Percentiles rank a stretch among this genome's conserved stretches.
phyloP scores from a whole-genome alignment of 1,284 basidiomycete genomes.

The Ganoderma sinense region DNA sequence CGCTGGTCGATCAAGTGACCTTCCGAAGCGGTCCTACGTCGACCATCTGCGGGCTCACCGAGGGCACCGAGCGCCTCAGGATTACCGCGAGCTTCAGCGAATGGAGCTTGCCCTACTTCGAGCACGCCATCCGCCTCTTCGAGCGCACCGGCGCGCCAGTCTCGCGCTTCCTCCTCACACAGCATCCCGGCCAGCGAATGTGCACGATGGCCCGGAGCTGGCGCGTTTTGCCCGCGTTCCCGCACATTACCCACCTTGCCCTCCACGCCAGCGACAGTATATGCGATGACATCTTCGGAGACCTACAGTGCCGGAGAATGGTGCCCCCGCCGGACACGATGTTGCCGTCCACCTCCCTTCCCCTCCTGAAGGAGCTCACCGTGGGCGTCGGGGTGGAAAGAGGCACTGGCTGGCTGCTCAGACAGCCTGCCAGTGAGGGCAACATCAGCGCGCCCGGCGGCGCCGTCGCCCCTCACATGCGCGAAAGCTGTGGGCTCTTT shows the following conservation, averaged over 20 bases:
- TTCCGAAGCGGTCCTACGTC: neutral
- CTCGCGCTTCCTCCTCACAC: neutral
- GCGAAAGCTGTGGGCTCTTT: neutral
- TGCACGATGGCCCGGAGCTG: neutral
- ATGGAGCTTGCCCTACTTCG: no score
- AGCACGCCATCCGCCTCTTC: neutral
- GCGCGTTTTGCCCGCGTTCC: neutral
- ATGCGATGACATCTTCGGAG: no score
- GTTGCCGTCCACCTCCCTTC: no score
- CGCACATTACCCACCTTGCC: neutral
- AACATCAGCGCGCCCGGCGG: no score
- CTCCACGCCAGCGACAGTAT: neutral
- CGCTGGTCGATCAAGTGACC: neutral
- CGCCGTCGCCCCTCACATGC: neutral
- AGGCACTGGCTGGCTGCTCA: no score
- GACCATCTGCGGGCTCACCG: neutral
- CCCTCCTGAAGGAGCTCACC: neutral
- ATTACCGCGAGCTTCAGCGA: neutral
- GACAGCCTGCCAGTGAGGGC: no score
- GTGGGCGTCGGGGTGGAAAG: neutral
- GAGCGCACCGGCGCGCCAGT: neutral
- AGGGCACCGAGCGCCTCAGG: neutral
- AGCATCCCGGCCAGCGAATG: neutral
- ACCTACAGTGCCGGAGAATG: neutral
- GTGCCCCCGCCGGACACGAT: no score